A percentile compares a stretch with the other conserved stretches of the same genome.
Evolutionary conservation across 345 rosid genomes (phyloP).

Genomic region (Sisymbrium altissimum): DNA sequence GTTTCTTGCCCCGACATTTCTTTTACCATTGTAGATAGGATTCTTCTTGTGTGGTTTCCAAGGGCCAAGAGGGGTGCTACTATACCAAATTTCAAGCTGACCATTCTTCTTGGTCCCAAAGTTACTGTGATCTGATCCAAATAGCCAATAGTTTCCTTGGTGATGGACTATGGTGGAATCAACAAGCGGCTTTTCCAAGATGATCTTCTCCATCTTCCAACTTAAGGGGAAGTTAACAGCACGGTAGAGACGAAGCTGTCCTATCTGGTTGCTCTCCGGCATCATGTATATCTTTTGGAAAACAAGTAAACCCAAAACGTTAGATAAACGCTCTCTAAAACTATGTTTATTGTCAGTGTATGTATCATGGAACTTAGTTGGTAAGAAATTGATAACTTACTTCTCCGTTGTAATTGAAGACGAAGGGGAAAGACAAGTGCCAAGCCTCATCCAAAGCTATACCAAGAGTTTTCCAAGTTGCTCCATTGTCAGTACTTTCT

Average conservation of each 20-base stretch:
- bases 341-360: not conserved
- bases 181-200: conserved; percentile 69
- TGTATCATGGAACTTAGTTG: not conserved
- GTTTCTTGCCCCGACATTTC: conserved; percentile 74
- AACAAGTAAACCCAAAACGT: not conserved
- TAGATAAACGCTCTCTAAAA: not conserved
- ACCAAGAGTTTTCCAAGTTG: conserved; percentile 89
- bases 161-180: conserved; percentile 60
- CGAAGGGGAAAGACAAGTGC: conserved; percentile 93
- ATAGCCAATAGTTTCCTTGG: conserved; percentile 66
- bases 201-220: conserved; percentile 69
- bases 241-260: conserved; percentile 77
- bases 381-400: conserved; percentile 44
- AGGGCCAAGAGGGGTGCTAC: conserved; percentile 84
- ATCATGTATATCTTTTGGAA: conserved; percentile 77
- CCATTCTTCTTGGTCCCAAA: conserved; percentile 69
- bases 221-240: conserved; percentile 71
- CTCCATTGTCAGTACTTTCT: conserved; percentile 75
- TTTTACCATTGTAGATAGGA: conserved; percentile 65
- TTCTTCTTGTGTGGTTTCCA: conserved; percentile 93
- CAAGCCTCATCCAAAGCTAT: conserved; percentile 89
- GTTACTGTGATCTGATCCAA: conserved; percentile 84
- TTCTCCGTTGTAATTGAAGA: conserved; percentile 66
- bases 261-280: conserved; percentile 76
- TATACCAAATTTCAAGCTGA: conserved; percentile 83